Evolutionary conservation across 495 filamentous ascomycete species (phyloP), one percentile per base, ranked within the genome.

Genomic region (Neurospora tetrasperma): DNA sequence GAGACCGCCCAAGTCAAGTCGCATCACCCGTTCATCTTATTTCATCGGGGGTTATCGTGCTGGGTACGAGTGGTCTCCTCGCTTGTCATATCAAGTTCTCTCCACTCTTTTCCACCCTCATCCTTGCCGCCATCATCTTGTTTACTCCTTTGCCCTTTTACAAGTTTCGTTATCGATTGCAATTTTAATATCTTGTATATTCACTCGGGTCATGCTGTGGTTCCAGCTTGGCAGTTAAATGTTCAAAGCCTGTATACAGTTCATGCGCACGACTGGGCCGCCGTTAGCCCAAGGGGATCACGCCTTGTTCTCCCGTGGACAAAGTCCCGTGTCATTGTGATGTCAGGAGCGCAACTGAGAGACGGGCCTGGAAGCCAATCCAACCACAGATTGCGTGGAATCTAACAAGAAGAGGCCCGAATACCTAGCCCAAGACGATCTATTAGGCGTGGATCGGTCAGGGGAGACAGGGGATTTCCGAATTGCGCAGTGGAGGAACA

Each of bases 401-500:
- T 62, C 54, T 35, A 66, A 66, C 54, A 35, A 35, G 6, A 6
- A 66, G 12, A 62, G 23, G 20, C n/a, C 46, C 46, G 1, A 27
- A 54, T 20, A 54, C 35, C 4, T 38, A 38, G 20, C 20, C 20
- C 48, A 59, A 59, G 54, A 62, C 54, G 54, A 35, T 66, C 54
- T 38, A 66, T 66, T 66, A 66, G 27, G 54, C 54, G 54, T 35
- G 54, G 27, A 66, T 18, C 27, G 9, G 27, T 66, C 54, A 66
- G 54, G 54, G 54, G 54, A 66, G 54, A 66, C 54, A 35, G 27
- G 27, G 54, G 27, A 66, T 66, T 18, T 66, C 27, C 54, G 54
- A 66, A 66, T 66, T 66, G 54, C 54, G 54, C 54, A 66, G 54
- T 66, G 54, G 54, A 35, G 54, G 54, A 66, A 66, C 54, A 66